Conservation (phyloP, 768 basidiomycete genomes). For the Butyriboletus loyo region DNA sequence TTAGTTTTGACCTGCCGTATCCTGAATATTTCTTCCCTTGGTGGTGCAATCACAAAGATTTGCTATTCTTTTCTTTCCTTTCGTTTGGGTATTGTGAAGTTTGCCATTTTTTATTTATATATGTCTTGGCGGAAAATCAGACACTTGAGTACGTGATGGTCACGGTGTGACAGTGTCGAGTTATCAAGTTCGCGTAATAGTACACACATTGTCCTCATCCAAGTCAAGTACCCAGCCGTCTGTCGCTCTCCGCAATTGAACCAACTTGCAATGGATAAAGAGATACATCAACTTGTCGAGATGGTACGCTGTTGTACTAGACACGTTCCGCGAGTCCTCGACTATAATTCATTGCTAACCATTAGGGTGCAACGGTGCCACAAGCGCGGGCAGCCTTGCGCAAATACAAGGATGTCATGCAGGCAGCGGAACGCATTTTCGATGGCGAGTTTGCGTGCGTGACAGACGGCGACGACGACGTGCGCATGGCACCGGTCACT, state of each 20-base stretch:
- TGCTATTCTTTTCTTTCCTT: constrained; percentile 6
- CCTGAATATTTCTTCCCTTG: constrained; percentile 1
- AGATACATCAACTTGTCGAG: constrained; percentile 61
- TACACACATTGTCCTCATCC: constrained; percentile 12
- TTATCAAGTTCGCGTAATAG: constrained; percentile 22
- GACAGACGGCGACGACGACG: constrained; percentile 49
- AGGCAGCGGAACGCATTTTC: constrained; percentile 83
- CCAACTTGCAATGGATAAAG: constrained; percentile 43
- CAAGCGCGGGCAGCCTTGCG: constrained; percentile 83
- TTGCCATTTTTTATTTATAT: constrained; percentile 17
- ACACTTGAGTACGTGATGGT: constrained; percentile 1
- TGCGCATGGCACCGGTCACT: constrained; percentile 39
- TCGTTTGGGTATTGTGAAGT: constrained; percentile 12
- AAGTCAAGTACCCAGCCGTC: background rate
- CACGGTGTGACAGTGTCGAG: constrained; percentile 23
- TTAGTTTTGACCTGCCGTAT: constrained; percentile 2
- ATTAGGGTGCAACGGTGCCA: constrained; percentile 74
- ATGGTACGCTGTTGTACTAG: constrained; percentile 39
- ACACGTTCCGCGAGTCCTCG: background rate
- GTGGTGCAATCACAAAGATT: background rate
- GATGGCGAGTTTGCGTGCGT: constrained; percentile 81
- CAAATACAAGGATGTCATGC: constrained; percentile 85
- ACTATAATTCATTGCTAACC: constrained; percentile 1
- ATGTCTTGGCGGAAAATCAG: background rate
- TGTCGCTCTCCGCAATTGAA: constrained; percentile 1